Evolutionary conservation across 2,329 filamentous ascomycete species (phyloP).

Genomic region (Botrytis porri): DNA sequence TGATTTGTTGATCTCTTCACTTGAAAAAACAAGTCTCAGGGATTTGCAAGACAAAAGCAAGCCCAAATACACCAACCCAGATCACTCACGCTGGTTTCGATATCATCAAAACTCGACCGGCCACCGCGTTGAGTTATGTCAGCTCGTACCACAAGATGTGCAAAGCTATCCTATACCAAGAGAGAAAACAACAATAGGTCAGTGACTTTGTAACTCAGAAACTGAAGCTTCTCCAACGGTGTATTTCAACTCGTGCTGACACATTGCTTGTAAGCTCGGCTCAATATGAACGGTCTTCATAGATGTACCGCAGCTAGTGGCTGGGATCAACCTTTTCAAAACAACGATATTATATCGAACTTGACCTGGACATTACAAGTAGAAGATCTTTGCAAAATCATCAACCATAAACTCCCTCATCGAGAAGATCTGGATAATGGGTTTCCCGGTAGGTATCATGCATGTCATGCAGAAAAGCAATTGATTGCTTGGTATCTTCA

Average conservation of each 20-base stretch:
- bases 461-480: not conserved
- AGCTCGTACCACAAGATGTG: not conserved
- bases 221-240: too few relatives aligned
- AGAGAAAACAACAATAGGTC: not conserved
- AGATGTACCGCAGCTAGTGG: not conserved
- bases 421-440: not conserved
- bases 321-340: not conserved
- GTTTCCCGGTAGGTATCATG: not conserved
- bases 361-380: not conserved
- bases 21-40: not conserved
- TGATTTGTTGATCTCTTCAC: not conserved
- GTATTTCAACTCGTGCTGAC: not conserved
- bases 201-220: not conserved
- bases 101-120: not conserved
- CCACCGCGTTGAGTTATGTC: not conserved
- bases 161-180: not conserved
- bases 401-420: not conserved
- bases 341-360: not conserved
- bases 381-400: not conserved
- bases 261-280: not conserved
- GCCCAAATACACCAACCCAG: not conserved
- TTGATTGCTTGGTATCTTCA: not conserved
- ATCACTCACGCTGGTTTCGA: not conserved
- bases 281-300: not conserved
- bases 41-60: fast-evolving